Base-by-base conservation (phyloP, 805 yeast species). In the Teunomyces gatunensis region DNA sequence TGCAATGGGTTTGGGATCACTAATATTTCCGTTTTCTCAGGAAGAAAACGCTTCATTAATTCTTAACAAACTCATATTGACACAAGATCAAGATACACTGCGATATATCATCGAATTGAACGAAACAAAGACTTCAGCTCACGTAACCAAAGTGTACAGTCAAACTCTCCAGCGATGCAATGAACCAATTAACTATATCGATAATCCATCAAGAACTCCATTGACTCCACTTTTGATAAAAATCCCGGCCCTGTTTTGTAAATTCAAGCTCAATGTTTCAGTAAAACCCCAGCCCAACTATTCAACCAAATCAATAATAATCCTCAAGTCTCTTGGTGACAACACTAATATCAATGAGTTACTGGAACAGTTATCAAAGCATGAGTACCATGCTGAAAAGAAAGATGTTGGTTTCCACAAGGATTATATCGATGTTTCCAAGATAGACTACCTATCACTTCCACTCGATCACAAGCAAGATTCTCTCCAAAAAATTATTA, bases 221-320 rank as follows among this genome's bases (percentile, higher is more conserved):
- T 32, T 36, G 10, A 53, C 58, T 9, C 77, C 77, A 13, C 57
- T 72, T 29, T 60, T 72, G 25, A 49, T 71, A 7, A 47, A 59
- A 44, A 54, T 68, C 28, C 64, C 66, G 6, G 45, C 64, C 1
- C 27, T 40, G 11, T 59, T 51, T 42, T 51, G 47, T 48, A 56
- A 54, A 47, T 28, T 71, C 33, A 71, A 71, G 47, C 50, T 71
- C 11, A 64, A 55, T 39, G 54, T 71, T 6, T 51, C 64, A 1
- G 55, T 66, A 2, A 52, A 53, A n/a, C 54, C 57, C 4, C 34
- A 23, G 11, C 37, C 42, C 1, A n/a, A 44, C 0, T 42, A 29
- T 21, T 43, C 45, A 11, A 46, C 42, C 27, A 59, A 58, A 32
- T 53, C 64, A 15, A 51, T 73, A n/a, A 49, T 68, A 0, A 67